These are phyloP conservation scores for Ottelia alismoides DNA, from an alignment of 106 monocot species.

Conservation along the genomic window DNA sequence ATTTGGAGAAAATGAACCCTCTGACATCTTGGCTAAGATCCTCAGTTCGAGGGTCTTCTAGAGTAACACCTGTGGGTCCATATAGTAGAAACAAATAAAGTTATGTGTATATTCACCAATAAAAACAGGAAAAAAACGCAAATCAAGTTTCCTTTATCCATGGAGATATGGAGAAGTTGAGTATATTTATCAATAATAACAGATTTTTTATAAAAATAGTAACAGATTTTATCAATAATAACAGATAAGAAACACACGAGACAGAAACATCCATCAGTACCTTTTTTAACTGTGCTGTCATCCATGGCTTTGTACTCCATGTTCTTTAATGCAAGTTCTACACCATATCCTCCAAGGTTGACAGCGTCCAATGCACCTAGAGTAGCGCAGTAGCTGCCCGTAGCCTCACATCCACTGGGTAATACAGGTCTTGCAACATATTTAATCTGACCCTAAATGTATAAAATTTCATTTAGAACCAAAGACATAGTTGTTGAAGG, in stretches of 20 bases:
- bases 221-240: too few relatives aligned
- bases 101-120: too few relatives aligned
- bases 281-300: slow-evolving; percentile 80
- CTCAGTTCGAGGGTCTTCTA: slow-evolving; percentile 77
- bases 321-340: slow-evolving; percentile 96
- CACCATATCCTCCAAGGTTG: slow-evolving; percentile 88
- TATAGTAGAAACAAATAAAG: too few relatives aligned
- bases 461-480: too few relatives aligned
- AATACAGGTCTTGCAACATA: slow-evolving; percentile 71
- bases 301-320: slow-evolving; percentile 99
- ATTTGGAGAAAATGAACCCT: slow-evolving; percentile 97
- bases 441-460: slow-evolving; percentile 56
- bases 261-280: too few relatives aligned
- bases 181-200: too few relatives aligned
- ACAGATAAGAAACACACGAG: too few relatives aligned
- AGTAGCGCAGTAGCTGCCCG: slow-evolving; percentile 49
- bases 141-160: too few relatives aligned
- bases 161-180: too few relatives aligned
- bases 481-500: too few relatives aligned
- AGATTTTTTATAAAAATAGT: too few relatives aligned
- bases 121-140: too few relatives aligned
- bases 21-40: slow-evolving; percentile 92
- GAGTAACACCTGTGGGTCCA: slow-evolving; percentile 50
- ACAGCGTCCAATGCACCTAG: slow-evolving; percentile 59
- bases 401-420: slow-evolving; percentile 49